Conservation (phyloP, 2,329 filamentous ascomycete genomes). For the Colletotrichum tanaceti region DNA sequence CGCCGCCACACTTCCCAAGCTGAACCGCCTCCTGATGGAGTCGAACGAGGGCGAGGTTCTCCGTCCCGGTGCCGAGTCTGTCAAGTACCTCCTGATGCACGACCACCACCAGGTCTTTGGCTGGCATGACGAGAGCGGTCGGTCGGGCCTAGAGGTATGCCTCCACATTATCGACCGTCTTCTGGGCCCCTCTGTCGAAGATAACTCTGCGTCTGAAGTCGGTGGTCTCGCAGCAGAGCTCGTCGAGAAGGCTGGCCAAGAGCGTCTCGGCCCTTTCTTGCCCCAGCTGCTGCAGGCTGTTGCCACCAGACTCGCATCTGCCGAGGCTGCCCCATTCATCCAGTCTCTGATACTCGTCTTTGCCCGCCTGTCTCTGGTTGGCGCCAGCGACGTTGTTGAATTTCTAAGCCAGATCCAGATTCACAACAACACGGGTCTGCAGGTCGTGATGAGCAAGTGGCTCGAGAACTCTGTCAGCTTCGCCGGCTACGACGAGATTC, state of each 20-base stretch:
- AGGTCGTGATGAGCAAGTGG: constrained; percentile 94
- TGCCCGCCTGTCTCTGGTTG: constrained; percentile 85
- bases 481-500: constrained; percentile 97
- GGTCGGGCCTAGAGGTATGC: constrained; percentile 87
- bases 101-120: constrained; percentile 90
- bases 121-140: constrained; percentile 84
- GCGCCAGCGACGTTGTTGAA: constrained; percentile 88
- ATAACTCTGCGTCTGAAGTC: constrained; percentile 95
- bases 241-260: constrained; percentile 93
- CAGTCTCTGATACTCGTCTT: constrained; percentile 97
- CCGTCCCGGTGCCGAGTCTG: constrained; percentile 84
- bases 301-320: constrained; percentile 83
- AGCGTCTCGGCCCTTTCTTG: constrained; percentile 89
- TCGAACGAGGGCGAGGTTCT: constrained; percentile 90
- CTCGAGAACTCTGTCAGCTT: constrained; percentile 97
- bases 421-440: constrained; percentile 81
- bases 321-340: constrained; percentile 88
- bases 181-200: constrained; percentile 84
- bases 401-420: constrained; percentile 90
- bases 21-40: constrained; percentile 83
- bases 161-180: constrained; percentile 93
- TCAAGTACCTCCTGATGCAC: constrained; percentile 90
- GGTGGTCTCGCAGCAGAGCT: constrained; percentile 93
- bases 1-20: constrained; percentile 84
- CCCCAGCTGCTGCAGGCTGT: constrained; percentile 90